A percentile compares a stretch with the other conserved stretches of the same genome.
These are phyloP conservation scores for Tricholoma flavovirens DNA, from an alignment of 768 basidiomycete genomes.

Conservation along the genomic window DNA sequence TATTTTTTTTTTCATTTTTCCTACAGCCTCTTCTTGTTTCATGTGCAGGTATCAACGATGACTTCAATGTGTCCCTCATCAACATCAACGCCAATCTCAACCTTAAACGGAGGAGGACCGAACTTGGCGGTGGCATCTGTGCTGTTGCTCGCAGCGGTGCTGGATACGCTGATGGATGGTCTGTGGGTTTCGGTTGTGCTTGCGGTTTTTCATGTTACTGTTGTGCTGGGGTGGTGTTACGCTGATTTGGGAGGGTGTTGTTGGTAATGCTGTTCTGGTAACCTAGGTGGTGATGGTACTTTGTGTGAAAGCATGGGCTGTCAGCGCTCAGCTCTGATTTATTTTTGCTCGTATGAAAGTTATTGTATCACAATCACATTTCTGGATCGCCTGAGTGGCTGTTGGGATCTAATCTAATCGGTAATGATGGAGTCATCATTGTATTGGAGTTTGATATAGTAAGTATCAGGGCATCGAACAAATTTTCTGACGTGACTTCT, in stretches of 20 bases:
- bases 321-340: too few species aligned
- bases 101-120: neutral
- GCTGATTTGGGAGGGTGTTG: neutral
- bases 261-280: neutral
- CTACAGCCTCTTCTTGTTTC: neutral
- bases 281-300: neutral
- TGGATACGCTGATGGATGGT: conserved; percentile 22
- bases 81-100: neutral
- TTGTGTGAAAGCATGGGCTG: too few species aligned
- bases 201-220: conserved; percentile 15
- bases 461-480: too few species aligned
- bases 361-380: too few species aligned
- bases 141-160: conserved; percentile 19
- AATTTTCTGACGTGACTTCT: too few species aligned
- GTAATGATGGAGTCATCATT: neutral
- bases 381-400: too few species aligned
- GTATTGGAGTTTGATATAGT: too few species aligned
- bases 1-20: neutral
- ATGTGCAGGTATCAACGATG: conserved; percentile 16
- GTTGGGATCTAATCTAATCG: neutral
- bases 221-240: conserved; percentile 9
- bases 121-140: conserved; percentile 7
- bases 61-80: conserved; percentile 13
- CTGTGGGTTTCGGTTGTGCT: conserved; percentile 17
- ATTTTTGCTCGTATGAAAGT: too few species aligned